Conservation (phyloP, 805 yeast species). For the Cyberlindnera petersonii region DNA sequence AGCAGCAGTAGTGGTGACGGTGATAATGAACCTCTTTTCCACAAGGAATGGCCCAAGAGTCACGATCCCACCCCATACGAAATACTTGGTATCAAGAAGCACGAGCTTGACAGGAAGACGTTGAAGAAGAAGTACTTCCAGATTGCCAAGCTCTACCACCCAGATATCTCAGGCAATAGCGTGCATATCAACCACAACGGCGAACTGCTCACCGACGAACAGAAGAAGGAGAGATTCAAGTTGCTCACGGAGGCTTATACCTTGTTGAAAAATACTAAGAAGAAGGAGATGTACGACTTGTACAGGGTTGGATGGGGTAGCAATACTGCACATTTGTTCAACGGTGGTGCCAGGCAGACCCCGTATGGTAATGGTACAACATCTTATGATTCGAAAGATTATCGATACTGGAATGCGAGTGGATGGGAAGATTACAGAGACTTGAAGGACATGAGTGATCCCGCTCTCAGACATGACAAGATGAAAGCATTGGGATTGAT, state of each 20-base stretch:
- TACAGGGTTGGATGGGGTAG: slow-evolving; percentile 43
- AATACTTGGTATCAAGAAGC: slow-evolving; percentile 44
- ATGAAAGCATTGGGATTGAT: slow-evolving; percentile 40
- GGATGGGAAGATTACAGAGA: slow-evolving; percentile 60
- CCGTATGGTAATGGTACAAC: slow-evolving; percentile 27
- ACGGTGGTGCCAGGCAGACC: slow-evolving; percentile 6
- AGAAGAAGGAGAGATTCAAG: slow-evolving; percentile 42
- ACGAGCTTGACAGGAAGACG: slow-evolving; percentile 33
- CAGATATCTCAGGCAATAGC: slow-evolving; percentile 48
- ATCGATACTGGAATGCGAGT: slow-evolving; percentile 54
- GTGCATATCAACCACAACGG: slow-evolving; percentile 30
- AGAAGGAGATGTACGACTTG: slow-evolving; percentile 43
- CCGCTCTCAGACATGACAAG: slow-evolving; percentile 35
- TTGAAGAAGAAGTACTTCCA: slow-evolving; percentile 51
- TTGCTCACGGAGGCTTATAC: slow-evolving; percentile 54
- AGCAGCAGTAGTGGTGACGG: too few species aligned
- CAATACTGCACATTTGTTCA: slow-evolving; percentile 1
- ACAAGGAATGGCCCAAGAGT: slow-evolving; percentile 53
- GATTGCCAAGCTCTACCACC: slow-evolving; percentile 76
- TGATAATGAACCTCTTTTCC: slow-evolving; percentile 12
- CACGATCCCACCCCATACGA: slow-evolving; percentile 67
- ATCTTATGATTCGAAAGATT: slow-evolving; percentile 19
- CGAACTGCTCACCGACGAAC: slow-evolving; percentile 29
- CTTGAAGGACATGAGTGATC: slow-evolving; percentile 29
- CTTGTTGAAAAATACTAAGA: slow-evolving; percentile 43